These are phyloP conservation scores for Xylariales sp. DNA, from an alignment of 2,329 filamentous ascomycete genomes.

Conservation along the genomic window DNA sequence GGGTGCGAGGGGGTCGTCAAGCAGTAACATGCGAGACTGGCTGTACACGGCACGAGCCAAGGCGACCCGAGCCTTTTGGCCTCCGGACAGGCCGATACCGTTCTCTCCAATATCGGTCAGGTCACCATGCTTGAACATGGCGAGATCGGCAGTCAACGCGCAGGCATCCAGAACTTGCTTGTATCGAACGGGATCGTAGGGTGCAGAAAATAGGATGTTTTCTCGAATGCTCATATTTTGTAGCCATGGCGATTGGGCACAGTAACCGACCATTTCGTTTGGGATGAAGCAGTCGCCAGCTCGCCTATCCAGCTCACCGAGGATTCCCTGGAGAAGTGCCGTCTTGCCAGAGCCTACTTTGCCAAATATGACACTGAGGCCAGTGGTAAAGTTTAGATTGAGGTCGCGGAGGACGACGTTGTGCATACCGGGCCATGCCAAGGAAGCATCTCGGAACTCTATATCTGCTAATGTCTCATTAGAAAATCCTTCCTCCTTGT, in stretches of 20 bases:
- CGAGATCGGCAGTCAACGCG: slow-evolving; percentile 51
- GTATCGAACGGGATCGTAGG: slow-evolving; percentile 52
- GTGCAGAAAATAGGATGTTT: slow-evolving; percentile 60
- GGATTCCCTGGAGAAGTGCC: slow-evolving; percentile 52
- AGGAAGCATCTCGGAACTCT: slow-evolving; percentile 61
- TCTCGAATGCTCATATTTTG: slow-evolving; percentile 63
- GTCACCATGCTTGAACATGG: slow-evolving; percentile 53
- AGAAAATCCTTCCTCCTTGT: slow-evolving; percentile 55
- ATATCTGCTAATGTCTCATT: slow-evolving; percentile 36
- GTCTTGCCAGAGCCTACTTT: slow-evolving; percentile 60
- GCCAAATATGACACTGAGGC: slow-evolving; percentile 53
- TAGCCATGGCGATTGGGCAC: slow-evolving; percentile 60
- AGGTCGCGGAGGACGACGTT: slow-evolving; percentile 46
- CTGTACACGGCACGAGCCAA: slow-evolving; percentile 61
- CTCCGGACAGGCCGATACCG: slow-evolving; percentile 58
- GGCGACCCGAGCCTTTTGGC: slow-evolving; percentile 59
- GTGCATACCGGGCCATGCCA: slow-evolving; percentile 71
- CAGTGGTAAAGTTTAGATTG: slow-evolving; percentile 39
- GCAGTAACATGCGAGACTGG: slow-evolving; percentile 48
- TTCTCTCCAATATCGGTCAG: slow-evolving; percentile 57
- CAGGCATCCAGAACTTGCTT: slow-evolving; percentile 57
- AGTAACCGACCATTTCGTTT: slow-evolving; percentile 48
- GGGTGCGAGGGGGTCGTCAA: slow-evolving; percentile 61
- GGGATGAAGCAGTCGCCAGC: slow-evolving; percentile 44
- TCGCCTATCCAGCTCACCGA: slow-evolving; percentile 64